These are phyloP conservation scores for Serendipita sp. DNA, from an alignment of 1,284 basidiomycete genomes.

Conservation along the genomic window DNA sequence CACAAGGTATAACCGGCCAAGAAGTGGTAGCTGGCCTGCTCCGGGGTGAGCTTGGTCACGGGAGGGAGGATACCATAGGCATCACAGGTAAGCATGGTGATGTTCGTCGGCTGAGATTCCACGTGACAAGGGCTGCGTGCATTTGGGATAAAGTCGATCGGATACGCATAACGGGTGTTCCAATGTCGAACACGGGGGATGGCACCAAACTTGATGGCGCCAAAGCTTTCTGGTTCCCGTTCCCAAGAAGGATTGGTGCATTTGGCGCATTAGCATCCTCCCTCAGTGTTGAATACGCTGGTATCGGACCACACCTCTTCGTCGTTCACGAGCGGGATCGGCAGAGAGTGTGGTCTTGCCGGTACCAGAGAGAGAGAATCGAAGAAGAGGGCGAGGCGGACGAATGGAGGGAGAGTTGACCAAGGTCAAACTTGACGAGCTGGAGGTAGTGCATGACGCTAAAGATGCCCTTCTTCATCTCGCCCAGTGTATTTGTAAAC, in stretches of 20 bases:
- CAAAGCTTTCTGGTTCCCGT: constrained; percentile 97
- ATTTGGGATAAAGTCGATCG: constrained; percentile 93
- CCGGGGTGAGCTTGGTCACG: constrained; percentile 81
- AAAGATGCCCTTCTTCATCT: constrained; percentile 99
- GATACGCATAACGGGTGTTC: constrained; percentile 97
- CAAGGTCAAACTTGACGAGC: constrained; percentile 89
- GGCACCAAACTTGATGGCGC: constrained; percentile 94
- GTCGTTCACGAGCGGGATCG: constrained; percentile 77
- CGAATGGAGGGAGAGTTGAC: constrained; percentile 97
- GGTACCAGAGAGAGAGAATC: constrained; percentile 93
- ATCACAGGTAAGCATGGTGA: constrained; percentile 97
- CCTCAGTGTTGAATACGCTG: constrained; percentile 99
- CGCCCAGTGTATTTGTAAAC: constrained; percentile 85
- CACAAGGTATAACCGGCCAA: constrained; percentile 90
- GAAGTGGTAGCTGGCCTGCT: constrained; percentile 97
- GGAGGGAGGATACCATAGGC: constrained; percentile 97
- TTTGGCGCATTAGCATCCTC: constrained; percentile 98
- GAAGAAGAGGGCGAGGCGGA: constrained; percentile 97
- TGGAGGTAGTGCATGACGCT: constrained; percentile 99
- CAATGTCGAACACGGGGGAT: constrained; percentile 91
- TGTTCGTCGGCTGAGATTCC: constrained; percentile 78
- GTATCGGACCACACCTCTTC: constrained; percentile 97
- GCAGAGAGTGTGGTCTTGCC: constrained; percentile 97
- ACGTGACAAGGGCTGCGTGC: constrained; percentile 75
- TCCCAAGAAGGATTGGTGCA: constrained; percentile 98